phyloP scores from a whole-genome alignment of 2,329 filamentous ascomycete species.

The Epicoccum sorghinum region DNA sequence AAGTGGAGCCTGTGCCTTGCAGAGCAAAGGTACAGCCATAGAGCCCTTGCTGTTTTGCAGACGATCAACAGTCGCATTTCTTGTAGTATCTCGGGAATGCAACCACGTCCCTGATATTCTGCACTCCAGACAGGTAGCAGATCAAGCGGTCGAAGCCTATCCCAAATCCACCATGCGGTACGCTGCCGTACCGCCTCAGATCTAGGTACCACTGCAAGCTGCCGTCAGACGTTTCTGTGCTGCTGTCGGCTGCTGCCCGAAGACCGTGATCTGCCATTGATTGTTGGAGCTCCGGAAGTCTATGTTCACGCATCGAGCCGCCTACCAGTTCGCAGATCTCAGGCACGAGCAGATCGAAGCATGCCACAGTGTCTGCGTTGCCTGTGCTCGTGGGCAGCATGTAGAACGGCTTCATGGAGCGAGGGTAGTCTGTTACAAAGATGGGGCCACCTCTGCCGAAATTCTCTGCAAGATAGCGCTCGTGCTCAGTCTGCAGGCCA shows the following conservation, averaged over 20 bases:
- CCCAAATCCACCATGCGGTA: constrained; percentile 89
- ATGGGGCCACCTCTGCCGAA: constrained; percentile 72
- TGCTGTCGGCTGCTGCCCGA: constrained; percentile 41
- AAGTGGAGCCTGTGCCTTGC: neutral
- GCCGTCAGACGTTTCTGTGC: constrained; percentile 28
- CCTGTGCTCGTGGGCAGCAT: constrained; percentile 62
- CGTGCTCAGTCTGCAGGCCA: constrained; percentile 88
- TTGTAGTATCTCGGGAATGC: constrained; percentile 78
- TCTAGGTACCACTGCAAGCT: constrained; percentile 84
- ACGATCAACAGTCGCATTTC: constrained; percentile 57
- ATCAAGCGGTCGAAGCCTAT: constrained; percentile 87
- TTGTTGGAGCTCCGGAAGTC: constrained; percentile 67
- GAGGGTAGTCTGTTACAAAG: constrained; percentile 94
- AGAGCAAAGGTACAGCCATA: neutral
- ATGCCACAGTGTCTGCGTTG: constrained; percentile 66
- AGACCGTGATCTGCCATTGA: constrained; percentile 76
- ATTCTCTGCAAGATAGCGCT: constrained; percentile 78
- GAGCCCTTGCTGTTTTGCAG: constrained; percentile 6
- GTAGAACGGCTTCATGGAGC: constrained; percentile 88
- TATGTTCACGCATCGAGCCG: constrained; percentile 87
- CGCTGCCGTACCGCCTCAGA: constrained; percentile 86
- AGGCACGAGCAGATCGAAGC: constrained; percentile 88
- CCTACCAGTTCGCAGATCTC: constrained; percentile 86
- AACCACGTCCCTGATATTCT: constrained; percentile 83
- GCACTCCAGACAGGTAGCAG: constrained; percentile 80